These are phyloP conservation scores for Clarireedia homoeocarpa DNA, from an alignment of 2,329 filamentous ascomycete genomes.

Conservation along the genomic window DNA sequence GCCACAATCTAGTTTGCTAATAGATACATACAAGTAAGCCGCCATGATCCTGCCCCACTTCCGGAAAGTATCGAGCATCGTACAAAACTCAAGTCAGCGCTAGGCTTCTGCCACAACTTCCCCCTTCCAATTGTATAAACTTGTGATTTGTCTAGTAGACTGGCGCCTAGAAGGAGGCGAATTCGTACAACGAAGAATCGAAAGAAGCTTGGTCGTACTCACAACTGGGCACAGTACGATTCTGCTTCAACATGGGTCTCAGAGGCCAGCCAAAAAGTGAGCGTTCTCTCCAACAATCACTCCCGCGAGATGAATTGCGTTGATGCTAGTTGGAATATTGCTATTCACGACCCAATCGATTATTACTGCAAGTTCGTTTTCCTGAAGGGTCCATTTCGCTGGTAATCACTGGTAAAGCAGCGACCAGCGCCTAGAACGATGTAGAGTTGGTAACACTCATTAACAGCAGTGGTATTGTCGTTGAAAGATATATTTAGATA, in stretches of 20 bases:
- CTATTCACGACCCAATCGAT: conserved; percentile 62
- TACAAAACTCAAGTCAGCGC: no score
- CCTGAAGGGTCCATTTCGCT: conserved; percentile 28
- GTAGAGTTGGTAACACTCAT: conserved; percentile 48
- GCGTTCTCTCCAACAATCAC: conserved; percentile 29
- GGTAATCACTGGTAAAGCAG: conserved; percentile 38
- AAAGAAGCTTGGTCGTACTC: conserved; percentile 23
- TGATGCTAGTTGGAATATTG: conserved; percentile 29
- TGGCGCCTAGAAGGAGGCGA: conserved; percentile 14
- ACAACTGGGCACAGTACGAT: conserved; percentile 23
- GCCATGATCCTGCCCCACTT: no score
- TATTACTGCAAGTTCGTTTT: conserved; percentile 60
- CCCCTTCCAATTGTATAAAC: background rate
- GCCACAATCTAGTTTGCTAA: no score
- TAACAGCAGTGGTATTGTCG: conserved; percentile 34
- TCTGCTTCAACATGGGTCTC: conserved; percentile 27
- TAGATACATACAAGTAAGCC: no score
- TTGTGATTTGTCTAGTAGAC: conserved; percentile 13
- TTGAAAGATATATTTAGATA: conserved; percentile 35
- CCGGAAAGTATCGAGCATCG: no score
- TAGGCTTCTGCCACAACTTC: background rate
- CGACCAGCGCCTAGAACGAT: conserved; percentile 45
- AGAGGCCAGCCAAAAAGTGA: conserved; percentile 35
- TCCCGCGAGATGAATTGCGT: conserved; percentile 30
- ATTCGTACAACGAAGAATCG: conserved; percentile 28